Percentiles rank a stretch among this genome's conserved stretches.
These are phyloP conservation scores for Barbatosphaeria neglecta DNA, from an alignment of 495 filamentous ascomycete species.

Conservation along the genomic window DNA sequence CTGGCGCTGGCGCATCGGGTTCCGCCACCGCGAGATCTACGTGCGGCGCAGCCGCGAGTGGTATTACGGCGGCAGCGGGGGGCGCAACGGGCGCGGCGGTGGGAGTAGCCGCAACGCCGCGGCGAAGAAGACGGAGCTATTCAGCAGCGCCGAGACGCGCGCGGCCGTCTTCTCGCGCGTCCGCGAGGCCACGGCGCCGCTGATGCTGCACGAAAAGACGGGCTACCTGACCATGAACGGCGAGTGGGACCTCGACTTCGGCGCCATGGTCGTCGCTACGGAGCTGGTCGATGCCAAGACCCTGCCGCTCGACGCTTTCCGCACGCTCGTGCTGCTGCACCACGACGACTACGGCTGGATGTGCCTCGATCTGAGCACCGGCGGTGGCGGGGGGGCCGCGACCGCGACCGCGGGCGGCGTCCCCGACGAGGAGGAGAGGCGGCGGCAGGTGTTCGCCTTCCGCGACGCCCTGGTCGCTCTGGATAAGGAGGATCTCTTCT, in stretches of 20 bases:
- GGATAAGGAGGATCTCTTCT: conserved; percentile 77
- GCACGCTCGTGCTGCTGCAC: conserved; percentile 53
- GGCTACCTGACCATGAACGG: conserved; percentile 67
- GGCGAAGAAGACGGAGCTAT: conserved; percentile 28
- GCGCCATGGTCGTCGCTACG: conserved; percentile 57
- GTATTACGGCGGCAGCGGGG: too few species aligned
- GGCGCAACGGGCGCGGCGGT: too few species aligned
- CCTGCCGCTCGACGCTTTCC: conserved; percentile 44
- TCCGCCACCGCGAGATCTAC: conserved; percentile 60
- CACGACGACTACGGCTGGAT: conserved; percentile 57
- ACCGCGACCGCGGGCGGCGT: too few species aligned
- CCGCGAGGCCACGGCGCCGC: conserved; percentile 44
- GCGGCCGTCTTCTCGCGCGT: conserved; percentile 24
- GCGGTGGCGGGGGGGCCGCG: too few species aligned
- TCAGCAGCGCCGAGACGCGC: conserved; percentile 15
- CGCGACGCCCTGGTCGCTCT: conserved; percentile 55
- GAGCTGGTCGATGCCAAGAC: conserved; percentile 49
- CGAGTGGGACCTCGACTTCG: conserved; percentile 75
- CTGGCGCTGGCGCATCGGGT: conserved; percentile 64
- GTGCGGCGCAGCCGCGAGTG: conserved; percentile 56
- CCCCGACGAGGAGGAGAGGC: conserved; percentile 36
- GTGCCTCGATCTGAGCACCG: conserved; percentile 35
- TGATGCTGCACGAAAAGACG: conserved; percentile 54
- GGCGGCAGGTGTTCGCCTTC: conserved; percentile 57
- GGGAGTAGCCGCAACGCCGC: too few species aligned